These are phyloP conservation scores for Lecanicillium sp. DNA, from an alignment of 2,329 filamentous ascomycete genomes.

Conservation along the genomic window DNA sequence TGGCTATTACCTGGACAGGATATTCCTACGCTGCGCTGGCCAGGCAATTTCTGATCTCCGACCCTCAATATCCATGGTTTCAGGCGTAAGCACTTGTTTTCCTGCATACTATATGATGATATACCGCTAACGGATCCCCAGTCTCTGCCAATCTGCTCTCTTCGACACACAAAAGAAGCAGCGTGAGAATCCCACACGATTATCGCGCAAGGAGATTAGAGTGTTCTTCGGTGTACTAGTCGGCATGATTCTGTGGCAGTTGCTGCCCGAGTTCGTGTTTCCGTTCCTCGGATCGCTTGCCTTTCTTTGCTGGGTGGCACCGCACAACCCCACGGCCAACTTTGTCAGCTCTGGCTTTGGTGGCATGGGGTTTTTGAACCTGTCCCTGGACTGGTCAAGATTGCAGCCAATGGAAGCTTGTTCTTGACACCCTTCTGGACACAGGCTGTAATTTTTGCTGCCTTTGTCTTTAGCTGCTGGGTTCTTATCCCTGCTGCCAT, in stretches of 20 bases:
- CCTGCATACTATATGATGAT: too few relatives aligned
- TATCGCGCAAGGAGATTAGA: slow-evolving; percentile 44
- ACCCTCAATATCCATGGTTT: slow-evolving; percentile 38
- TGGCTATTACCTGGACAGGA: slow-evolving; percentile 45
- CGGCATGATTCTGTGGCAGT: slow-evolving; percentile 51
- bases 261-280: slow-evolving; percentile 52
- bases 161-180: slow-evolving; percentile 50
- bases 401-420: slow-evolving; percentile 41
- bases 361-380: slow-evolving; percentile 53
- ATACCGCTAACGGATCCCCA: too few relatives aligned
- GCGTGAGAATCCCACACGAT: slow-evolving; percentile 36
- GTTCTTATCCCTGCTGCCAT: slow-evolving; percentile 50
- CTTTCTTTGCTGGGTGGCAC: slow-evolving; percentile 56
- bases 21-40: slow-evolving; percentile 52
- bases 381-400: slow-evolving; percentile 54
- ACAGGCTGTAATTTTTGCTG: slow-evolving; percentile 45
- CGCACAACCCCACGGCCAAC: slow-evolving; percentile 47
- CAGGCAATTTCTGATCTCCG: slow-evolving; percentile 47
- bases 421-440: slow-evolving; percentile 53
- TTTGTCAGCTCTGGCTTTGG: slow-evolving; percentile 54
- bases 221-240: slow-evolving; percentile 47
- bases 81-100: slow-evolving; percentile 27
- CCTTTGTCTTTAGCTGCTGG: slow-evolving; percentile 49
- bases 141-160: slow-evolving; percentile 44
- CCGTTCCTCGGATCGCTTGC: slow-evolving; percentile 51